A percentile compares a stretch with the other conserved stretches of the same genome.
phyloP scores from a whole-genome alignment of 495 filamentous ascomycete genomes.

The Aspergillus panamensis region DNA sequence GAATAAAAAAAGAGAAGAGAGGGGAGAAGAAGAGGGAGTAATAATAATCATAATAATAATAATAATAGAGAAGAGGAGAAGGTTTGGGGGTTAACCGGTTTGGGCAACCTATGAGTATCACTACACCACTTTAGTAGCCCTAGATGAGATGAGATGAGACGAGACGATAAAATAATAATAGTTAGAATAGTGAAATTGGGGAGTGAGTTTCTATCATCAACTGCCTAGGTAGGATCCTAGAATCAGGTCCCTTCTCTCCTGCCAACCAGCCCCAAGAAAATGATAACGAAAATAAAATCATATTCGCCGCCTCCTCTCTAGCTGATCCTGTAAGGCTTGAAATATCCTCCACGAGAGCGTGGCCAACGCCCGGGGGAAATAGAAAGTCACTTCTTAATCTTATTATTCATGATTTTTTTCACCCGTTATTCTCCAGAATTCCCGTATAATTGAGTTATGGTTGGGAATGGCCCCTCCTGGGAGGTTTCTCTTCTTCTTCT shows the following conservation, averaged over 20 bases:
- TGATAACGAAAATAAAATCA: background rate
- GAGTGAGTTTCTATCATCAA: too few species aligned
- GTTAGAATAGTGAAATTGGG: too few species aligned
- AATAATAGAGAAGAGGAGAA: constrained; percentile 3
- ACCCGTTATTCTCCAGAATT: background rate
- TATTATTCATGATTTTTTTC: background rate
- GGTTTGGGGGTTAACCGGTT: constrained; percentile 16
- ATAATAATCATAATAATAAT: too few species aligned
- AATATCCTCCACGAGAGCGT: too few species aligned
- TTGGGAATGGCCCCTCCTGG: too few species aligned
- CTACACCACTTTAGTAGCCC: constrained; percentile 8
- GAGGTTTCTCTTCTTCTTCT: background rate
- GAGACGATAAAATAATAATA: too few species aligned
- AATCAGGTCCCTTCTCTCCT: background rate
- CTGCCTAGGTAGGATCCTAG: too few species aligned
- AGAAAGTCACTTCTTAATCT: constrained; percentile 8
- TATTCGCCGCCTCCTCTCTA: background rate
- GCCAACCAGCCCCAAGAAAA: too few species aligned
- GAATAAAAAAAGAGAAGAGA: constrained; percentile 6
- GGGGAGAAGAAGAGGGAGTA: background rate
- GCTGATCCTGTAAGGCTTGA: background rate
- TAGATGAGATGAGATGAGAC: too few species aligned
- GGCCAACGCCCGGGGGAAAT: constrained; percentile 3
- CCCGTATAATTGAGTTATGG: background rate
- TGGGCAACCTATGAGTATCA: background rate